phyloP scores from a whole-genome alignment of 2,329 filamentous ascomycete species.

The Drechslerella dactyloides region DNA sequence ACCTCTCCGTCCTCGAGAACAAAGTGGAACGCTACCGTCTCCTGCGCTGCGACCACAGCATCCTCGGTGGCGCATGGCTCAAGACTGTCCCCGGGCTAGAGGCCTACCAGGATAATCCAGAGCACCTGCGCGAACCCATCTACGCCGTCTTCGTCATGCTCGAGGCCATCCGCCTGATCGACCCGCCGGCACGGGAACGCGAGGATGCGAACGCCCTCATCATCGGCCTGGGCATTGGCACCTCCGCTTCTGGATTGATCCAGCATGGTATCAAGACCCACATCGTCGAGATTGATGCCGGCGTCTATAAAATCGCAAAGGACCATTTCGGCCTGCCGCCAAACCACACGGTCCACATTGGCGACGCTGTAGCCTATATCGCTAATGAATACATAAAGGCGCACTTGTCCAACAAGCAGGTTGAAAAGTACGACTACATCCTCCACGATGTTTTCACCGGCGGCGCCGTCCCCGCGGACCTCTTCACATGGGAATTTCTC shows the following conservation, averaged over 20 bases:
- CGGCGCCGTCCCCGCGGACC: slow-evolving; percentile 82
- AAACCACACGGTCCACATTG: slow-evolving; percentile 79
- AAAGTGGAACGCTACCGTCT: slow-evolving; percentile 73
- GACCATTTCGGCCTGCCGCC: slow-evolving; percentile 80
- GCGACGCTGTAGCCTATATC: slow-evolving; percentile 78
- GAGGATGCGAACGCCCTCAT: slow-evolving; percentile 78
- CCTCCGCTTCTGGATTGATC: slow-evolving; percentile 83
- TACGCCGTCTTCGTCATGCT: slow-evolving; percentile 97
- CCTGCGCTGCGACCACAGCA: slow-evolving; percentile 90
- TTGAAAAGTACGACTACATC: slow-evolving; percentile 79
- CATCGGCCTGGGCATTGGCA: slow-evolving; percentile 91
- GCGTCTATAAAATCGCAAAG: slow-evolving; percentile 80
- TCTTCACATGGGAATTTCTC: slow-evolving; percentile 89
- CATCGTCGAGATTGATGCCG: slow-evolving; percentile 90
- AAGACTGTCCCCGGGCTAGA: slow-evolving; percentile 61
- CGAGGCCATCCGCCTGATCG: slow-evolving; percentile 83
- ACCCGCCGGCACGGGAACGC: slow-evolving; percentile 66
- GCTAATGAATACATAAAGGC: slow-evolving; percentile 62
- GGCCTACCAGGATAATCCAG: slow-evolving; percentile 58
- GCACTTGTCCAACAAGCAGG: slow-evolving; percentile 56
- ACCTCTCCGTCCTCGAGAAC: slow-evolving; percentile 87
- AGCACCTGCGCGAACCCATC: slow-evolving; percentile 75
- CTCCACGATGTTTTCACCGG: slow-evolving; percentile 98
- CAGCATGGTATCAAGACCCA: slow-evolving; percentile 89
- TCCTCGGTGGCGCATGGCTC: slow-evolving; percentile 91